A percentile compares a stretch with the other conserved stretches of the same genome.
phyloP scores from a whole-genome alignment of 495 filamentous ascomycete species.

The Stereocaulon alpinum region DNA sequence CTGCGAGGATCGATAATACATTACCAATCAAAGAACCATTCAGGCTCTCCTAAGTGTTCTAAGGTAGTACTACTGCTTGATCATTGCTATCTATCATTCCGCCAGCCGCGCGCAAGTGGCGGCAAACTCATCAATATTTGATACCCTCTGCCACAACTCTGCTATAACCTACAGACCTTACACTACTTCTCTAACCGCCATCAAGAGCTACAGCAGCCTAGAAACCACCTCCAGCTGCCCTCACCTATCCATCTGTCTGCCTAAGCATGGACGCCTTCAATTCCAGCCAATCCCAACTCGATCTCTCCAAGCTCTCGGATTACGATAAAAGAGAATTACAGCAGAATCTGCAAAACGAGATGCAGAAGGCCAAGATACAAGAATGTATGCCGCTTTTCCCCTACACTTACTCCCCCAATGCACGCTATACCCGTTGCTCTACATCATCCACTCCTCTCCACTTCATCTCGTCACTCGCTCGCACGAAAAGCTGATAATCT shows the following conservation, averaged over 20 bases:
- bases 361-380: slow-evolving; percentile 71
- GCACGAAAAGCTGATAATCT: background rate
- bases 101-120: slow-evolving; percentile 3
- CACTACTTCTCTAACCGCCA: background rate
- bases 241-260: no score
- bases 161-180: background rate
- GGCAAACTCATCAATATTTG: background rate
- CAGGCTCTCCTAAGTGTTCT: background rate
- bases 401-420: slow-evolving; percentile 3
- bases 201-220: background rate
- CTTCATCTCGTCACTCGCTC: background rate
- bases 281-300: slow-evolving; percentile 27
- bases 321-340: slow-evolving; percentile 80
- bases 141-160: background rate
- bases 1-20: no score
- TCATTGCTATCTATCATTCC: background rate
- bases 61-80: background rate
- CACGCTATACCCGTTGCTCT: background rate
- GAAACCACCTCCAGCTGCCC: background rate
- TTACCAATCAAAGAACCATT: no score
- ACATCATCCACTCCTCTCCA: no score
- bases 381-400: slow-evolving; percentile 39
- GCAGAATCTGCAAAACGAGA: slow-evolving; percentile 67
- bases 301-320: slow-evolving; percentile 64
- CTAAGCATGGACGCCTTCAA: slow-evolving; percentile 32